Conservation (phyloP, 73 alveolate species). For the Durusdinium trenchii region DNA sequence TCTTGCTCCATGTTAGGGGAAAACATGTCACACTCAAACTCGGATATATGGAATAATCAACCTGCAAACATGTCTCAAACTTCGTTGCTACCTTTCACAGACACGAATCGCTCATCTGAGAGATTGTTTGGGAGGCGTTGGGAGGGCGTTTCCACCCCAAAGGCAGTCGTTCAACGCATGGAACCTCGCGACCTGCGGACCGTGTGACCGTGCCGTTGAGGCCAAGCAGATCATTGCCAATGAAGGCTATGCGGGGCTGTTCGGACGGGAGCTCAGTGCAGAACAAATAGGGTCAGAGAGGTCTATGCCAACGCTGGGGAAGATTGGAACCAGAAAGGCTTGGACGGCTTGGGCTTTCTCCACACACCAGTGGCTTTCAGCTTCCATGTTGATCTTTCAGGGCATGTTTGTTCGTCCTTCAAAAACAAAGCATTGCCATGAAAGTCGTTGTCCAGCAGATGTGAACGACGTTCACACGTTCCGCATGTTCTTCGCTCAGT, state of each 20-base stretch:
- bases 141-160: no score
- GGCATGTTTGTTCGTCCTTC: background rate
- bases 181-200: no score
- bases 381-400: background rate
- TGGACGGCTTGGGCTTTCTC: no score
- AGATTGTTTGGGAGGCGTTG: no score
- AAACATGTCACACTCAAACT: no score
- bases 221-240: conserved; percentile 79
- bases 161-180: no score
- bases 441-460: background rate
- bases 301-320: background rate
- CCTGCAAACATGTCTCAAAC: no score
- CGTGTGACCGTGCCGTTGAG: background rate
- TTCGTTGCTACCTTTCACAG: no score
- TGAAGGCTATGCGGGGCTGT: conserved; percentile 88
- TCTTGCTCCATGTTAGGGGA: no score
- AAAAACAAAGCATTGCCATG: background rate
- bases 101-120: no score
- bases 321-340: background rate
- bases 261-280: conserved; percentile 5
- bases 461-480: background rate
- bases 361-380: no score
- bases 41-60: no score
- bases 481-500: background rate
- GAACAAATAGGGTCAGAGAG: background rate